Evolutionary conservation across 345 rosid genomes (phyloP).

Genomic region (Geranium rotundifolium): DNA sequence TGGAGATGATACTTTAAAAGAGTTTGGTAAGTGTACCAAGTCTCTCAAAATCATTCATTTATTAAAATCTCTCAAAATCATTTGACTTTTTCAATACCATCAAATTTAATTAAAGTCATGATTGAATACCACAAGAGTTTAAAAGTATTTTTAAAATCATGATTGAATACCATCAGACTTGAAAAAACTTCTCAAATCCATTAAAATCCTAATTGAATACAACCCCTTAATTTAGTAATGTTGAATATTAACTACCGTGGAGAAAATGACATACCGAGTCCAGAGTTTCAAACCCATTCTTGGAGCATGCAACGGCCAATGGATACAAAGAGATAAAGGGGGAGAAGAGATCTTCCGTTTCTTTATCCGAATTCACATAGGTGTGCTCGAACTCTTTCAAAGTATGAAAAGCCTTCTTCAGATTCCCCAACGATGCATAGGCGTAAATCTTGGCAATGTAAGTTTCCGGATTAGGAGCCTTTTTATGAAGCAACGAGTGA

Average conservation of each 20-base stretch:
- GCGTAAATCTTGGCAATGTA: constrained; percentile 75
- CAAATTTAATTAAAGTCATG: too few species aligned
- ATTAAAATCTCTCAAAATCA: too few species aligned
- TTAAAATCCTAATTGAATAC: too few species aligned
- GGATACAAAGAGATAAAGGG: constrained; percentile 79
- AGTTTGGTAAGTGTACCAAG: too few species aligned
- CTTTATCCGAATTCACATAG: constrained; percentile 28
- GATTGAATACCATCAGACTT: too few species aligned
- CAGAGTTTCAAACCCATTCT: constrained; percentile 76
- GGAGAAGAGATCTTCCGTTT: constrained; percentile 56
- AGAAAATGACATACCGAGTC: constrained; percentile 46
- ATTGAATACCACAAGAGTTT: too few species aligned
- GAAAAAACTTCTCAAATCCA: too few species aligned
- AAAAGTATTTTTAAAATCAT: too few species aligned
- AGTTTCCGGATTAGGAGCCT: constrained; percentile 56
- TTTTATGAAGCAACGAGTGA: constrained; percentile 56
- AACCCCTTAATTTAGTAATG: not conserved
- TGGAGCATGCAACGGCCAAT: constrained; percentile 72
- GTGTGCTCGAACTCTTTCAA: constrained; percentile 64
- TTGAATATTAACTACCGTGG: not conserved
- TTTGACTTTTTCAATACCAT: too few species aligned
- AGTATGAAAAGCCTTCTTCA: constrained; percentile 57
- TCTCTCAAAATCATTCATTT: too few species aligned
- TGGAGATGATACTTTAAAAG: too few species aligned
- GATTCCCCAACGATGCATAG: constrained; percentile 62